Evolutionary conservation across 768 basidiomycete species (phyloP), one percentile per base, ranked within the genome.

Genomic region (Suillus occidentalis): DNA sequence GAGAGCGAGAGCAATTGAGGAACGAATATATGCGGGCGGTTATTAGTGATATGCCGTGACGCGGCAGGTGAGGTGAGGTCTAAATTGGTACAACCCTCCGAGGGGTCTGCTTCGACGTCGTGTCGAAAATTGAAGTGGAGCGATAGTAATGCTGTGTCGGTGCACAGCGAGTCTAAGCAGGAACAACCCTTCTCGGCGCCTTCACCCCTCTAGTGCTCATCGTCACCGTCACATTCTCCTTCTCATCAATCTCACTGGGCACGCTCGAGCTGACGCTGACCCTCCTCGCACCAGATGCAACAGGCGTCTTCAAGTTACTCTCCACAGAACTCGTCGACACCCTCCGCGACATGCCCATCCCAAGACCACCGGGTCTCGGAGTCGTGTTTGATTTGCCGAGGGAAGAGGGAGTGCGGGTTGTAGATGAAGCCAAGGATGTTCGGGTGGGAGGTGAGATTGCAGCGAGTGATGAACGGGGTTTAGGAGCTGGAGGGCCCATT

Each of bases 181-280:
- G 70, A 22, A 67, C 47, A 57, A 65, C 65, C 68, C 73, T 70
- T 63, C 71, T 69, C 12, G 60, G 59, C 12, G 59, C 55, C 56
- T 67, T 72, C 57, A 42, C 28, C n/a, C 22, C 40, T 12, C 40
- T 22, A 42, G 18, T 20, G 18, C 6, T 71, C 58, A 25, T 22
- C 49, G 55, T 62, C 42, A 75, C 75, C 62, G 69, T 73, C 22
- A 71, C 70, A 58, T 89, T 89, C 76, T 88, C 87, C 76, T 88
- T 89, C 71, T 88, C 87, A 61, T 84, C 82, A 40, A 76, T 69
- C 72, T 84, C 83, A 66, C 80, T 83, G 18, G 80, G 74, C 52
- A 75, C 71, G 12, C 79, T 77, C 63, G 71, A 72, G 12, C 78
- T 81, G 13, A 74, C 70, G 60, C 70, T 78, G 22, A 78, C 70